Evolutionary conservation across 164 flowering plant genomes (phyloP), one percentile per base, ranked within the genome.

Genomic region (Santalum album): DNA sequence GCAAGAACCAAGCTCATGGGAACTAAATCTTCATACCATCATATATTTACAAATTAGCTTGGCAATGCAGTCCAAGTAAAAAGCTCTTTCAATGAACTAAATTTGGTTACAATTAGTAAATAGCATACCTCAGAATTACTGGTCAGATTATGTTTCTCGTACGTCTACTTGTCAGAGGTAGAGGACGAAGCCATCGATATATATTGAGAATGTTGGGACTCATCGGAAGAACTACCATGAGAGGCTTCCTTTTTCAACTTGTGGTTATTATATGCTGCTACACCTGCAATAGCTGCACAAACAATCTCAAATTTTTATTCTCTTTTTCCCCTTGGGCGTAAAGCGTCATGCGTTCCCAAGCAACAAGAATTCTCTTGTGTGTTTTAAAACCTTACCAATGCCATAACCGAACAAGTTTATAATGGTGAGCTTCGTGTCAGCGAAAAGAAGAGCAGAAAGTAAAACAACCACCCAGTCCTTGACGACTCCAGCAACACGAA

Each of bases 391-490:
- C 64, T 74, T 77, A 92, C 96, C 98, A 68, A 88, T 79, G 58
- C 73, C 95, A 77, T 92, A 92, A 48, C 98, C 96, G 55, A 81
- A 72, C 49, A 92, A 68, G 69, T 92, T 92, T 22, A 92, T 81
- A 22, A 73, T 29, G n/a, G 96, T 92, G 69, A 92, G 68, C 78
- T 83, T 84, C 57, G 95, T 81, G 69, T 92, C 98, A 0, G 98
- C 96, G 75, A 92, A 92, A 24, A 92, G 65, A 59, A 86, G 72
- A 7, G 98, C 94, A 27, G 98, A 92, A 12, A 92, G 53, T 57
- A 92, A 70, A 54, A 92, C 98, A 22, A 92, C 98, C 62, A 88
- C 89, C 98, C 98, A 92, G 58, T 92, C 98, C 75, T 92, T 92
- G 56, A 92, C 96, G 53, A 92, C 98, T 35, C 98, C 98, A 69